Evolutionary conservation across 306 rosid genomes (phyloP), one percentile per base, ranked within the genome.

Genomic region (Psophocarpus tetragonolobus): DNA sequence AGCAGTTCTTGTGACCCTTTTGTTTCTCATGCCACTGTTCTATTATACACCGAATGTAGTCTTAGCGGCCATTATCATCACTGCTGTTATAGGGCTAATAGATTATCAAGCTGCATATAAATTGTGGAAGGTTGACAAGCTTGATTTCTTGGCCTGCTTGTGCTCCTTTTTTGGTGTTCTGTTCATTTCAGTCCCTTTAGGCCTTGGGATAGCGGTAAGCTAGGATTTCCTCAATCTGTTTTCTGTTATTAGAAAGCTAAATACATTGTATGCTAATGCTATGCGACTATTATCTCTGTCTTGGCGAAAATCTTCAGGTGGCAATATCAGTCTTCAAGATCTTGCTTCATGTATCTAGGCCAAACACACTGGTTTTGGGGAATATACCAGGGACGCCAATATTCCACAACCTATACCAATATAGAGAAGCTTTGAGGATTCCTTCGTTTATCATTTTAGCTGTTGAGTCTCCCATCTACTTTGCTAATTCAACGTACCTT

Each of bases 21-120:
- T 96, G 83, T 93, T 96, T 78, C 92, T 93, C 38, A 96, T 96
- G 99, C 99, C 99, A 3, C 81, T 96, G 48, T 96, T 96, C 84
- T 85, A 88, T 56, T 93, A 92, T 87, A 96, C 99, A 13, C 99
- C 99, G 1, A 96, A 86, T 44, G 89, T 96, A 5, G 83, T 96
- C 81, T 77, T 93, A 54, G 98, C 93, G 26, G 94, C 99, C 79
- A 96, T 96, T 76, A 96, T 96, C 79, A 80, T 96, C 82, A 93
- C 96, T 26, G 99, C 99, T 17, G 99, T 96, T 75, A 85, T 93
- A 1, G 99, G 99, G 0, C 79, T 96, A 44, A 85, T 96, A 6
- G 98, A 96, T 69, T 92, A 87, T 45, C 91, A 85, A 83, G 91
- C 94, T 29, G 94, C 94, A 6, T 80, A 69, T 45, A 79, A 82